A percentile compares a stretch with the other conserved stretches of the same genome.
These are phyloP conservation scores for Pachysandra terminalis DNA, from an alignment of 164 flowering plant species.

Conservation along the genomic window DNA sequence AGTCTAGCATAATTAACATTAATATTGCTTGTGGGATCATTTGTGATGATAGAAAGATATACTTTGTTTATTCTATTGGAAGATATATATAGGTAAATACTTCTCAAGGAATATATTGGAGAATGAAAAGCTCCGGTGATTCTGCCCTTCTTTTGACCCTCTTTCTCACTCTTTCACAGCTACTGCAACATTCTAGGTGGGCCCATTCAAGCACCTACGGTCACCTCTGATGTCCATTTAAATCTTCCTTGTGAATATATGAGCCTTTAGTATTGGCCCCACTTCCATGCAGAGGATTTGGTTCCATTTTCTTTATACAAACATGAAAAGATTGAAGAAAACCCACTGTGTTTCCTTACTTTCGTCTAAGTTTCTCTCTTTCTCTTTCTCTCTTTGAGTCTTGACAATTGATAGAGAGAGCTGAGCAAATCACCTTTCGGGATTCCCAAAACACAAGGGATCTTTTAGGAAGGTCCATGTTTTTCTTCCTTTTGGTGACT, in stretches of 20 bases:
- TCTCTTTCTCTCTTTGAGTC: not conserved
- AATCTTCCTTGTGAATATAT: conserved; percentile 11
- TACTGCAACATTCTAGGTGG: conserved; percentile 34
- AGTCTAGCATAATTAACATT: too few relatives aligned
- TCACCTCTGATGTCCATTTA: conserved; percentile 26
- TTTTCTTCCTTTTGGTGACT: not conserved
- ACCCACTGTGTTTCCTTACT: too few relatives aligned
- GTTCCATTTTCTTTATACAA: too few relatives aligned
- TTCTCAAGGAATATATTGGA: conserved; percentile 47
- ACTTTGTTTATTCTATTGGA: not conserved
- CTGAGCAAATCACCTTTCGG: not conserved
- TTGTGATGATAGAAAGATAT: not conserved
- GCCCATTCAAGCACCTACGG: conserved; percentile 23
- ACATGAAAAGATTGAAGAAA: too few relatives aligned
- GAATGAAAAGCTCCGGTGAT: conserved; percentile 56
- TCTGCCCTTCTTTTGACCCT: conserved; percentile 38
- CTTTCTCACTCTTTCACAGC: conserved; percentile 14
- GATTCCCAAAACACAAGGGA: not conserved
- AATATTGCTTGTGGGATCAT: conserved; percentile 1
- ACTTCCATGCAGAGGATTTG: conserved; percentile 6
- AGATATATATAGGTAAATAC: not conserved
- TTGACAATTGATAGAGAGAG: not conserved
- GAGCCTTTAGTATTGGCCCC: conserved; percentile 28
- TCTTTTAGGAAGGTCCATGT: not conserved
- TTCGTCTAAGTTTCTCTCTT: too few relatives aligned